Percentiles rank a stretch among this genome's conserved stretches.
These are phyloP conservation scores for Peterozyma xylosa DNA, from an alignment of 805 yeast species.

Conservation along the genomic window DNA sequence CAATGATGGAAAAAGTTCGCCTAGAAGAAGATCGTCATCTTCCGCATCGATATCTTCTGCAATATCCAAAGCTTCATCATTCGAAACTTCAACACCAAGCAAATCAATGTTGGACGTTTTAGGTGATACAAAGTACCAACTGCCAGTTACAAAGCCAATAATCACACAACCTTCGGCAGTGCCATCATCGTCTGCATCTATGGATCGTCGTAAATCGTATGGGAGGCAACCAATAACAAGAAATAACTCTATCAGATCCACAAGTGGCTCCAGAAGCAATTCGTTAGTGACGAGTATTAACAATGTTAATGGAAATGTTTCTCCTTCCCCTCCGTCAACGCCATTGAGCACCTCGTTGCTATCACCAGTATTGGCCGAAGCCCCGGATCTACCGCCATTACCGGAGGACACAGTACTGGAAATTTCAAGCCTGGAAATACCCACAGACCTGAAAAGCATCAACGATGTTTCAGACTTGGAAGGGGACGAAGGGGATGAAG, in stretches of 20 bases:
- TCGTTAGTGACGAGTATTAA: neutral
- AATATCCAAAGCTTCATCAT: neutral
- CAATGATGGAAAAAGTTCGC: neutral
- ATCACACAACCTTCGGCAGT: constrained; percentile 25
- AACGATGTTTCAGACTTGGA: too few species aligned
- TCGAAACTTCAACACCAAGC: neutral
- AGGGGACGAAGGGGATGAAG: neutral
- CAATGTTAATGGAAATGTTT: neutral
- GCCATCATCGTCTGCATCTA: constrained; percentile 9
- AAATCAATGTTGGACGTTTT: constrained; percentile 6
- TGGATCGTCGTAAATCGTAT: constrained; percentile 5
- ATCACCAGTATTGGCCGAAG: neutral
- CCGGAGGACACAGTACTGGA: neutral
- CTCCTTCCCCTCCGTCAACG: neutral
- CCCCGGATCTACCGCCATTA: constrained; percentile 5
- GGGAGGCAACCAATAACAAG: neutral
- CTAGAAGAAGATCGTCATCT: constrained; percentile 1
- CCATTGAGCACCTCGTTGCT: neutral
- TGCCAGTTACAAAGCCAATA: constrained; percentile 9
- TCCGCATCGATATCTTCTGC: constrained; percentile 6
- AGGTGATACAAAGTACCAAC: constrained; percentile 16
- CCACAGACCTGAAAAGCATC: too few species aligned
- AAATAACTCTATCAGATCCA: neutral
- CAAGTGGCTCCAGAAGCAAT: neutral
- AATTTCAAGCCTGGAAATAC: too few species aligned